phyloP scores from a whole-genome alignment of 179 eudicot species.

The Actinidia arguta region DNA sequence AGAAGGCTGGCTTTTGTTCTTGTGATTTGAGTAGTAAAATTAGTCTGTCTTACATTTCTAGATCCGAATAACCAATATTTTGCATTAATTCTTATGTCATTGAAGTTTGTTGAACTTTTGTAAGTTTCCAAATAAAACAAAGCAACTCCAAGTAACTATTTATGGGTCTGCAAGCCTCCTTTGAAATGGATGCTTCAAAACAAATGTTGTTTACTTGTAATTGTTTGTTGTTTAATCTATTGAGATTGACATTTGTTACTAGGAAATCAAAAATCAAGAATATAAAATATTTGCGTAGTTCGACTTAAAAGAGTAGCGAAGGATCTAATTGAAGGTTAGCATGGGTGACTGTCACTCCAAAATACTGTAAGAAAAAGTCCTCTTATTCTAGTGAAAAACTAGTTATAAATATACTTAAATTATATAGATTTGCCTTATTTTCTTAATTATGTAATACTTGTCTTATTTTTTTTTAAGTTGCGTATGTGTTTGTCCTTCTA shows the following conservation, averaged over 20 bases:
- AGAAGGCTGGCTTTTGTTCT: neutral
- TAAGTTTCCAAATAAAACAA: constrained; percentile 11
- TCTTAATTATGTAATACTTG: too few relatives aligned
- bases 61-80: neutral
- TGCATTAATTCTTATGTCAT: constrained; percentile 27
- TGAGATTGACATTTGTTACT: neutral
- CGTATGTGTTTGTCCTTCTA: too few relatives aligned
- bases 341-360: neutral
- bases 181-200: neutral
- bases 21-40: neutral
- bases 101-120: constrained; percentile 14
- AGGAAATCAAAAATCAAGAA: neutral
- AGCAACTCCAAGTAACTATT: constrained; percentile 11
- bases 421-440: too few relatives aligned
- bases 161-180: constrained; percentile 31
- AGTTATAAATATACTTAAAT: too few relatives aligned
- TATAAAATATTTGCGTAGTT: too few relatives aligned
- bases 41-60: neutral
- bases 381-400: neutral
- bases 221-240: neutral
- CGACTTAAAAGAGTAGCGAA: too few relatives aligned
- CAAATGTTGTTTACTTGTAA: too few relatives aligned
- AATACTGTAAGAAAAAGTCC: neutral
- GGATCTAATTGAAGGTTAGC: neutral
- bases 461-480: too few relatives aligned